Base-by-base conservation (phyloP, 1,284 basidiomycete genomes). In the Pyrrhoderma lamaoense region DNA sequence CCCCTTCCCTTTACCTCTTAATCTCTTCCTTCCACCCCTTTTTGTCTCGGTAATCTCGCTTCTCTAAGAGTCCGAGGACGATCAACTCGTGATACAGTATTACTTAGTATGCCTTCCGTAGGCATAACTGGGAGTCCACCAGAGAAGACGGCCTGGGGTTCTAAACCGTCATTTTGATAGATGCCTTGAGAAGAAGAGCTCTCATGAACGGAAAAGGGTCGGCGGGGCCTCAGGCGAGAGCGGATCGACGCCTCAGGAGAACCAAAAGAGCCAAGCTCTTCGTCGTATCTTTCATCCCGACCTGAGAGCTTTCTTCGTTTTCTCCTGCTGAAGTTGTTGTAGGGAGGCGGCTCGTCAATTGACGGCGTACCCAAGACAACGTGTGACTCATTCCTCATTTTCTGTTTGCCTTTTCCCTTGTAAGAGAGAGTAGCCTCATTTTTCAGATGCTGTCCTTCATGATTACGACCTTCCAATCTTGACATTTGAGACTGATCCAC, bases 181-280 rank as follows among this genome's bases (percentile, higher is more conserved):
- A 3, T 19, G 31, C 11, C 39, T 1, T 9, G 18, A 9, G n/a
- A 7, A 16, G 8, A 4, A 44, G 16, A 11, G 18, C 16, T 11
- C 8, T 47, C 31, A 11, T 31, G 14, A 47, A 21, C 18, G 18
- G 34, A 19, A 3, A 11, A 61, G 56, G 47, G 11, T 31, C 60
- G 61, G 51, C 71, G 70, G 3, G 75, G 70, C 34, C 82, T 76
- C 35, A 84, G 65, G 13, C 79, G 73, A 2, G 77, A 75, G 16
- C 79, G 75, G 27, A 82, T 76, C 16, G 70, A 66, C 47, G 64
- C 66, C 5, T 18, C 31, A 18, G 47, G 47, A 8, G 48, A 21
- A 18, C 37, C 46, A 19, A 14, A 31, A 23, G 3, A 3, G 18
- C 18, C 16, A 25, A 22, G 35, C 34, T 42, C 42, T 11, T 31